These are phyloP conservation scores for Brassica carinata DNA, from an alignment of 345 rosid genomes.

Conservation along the genomic window DNA sequence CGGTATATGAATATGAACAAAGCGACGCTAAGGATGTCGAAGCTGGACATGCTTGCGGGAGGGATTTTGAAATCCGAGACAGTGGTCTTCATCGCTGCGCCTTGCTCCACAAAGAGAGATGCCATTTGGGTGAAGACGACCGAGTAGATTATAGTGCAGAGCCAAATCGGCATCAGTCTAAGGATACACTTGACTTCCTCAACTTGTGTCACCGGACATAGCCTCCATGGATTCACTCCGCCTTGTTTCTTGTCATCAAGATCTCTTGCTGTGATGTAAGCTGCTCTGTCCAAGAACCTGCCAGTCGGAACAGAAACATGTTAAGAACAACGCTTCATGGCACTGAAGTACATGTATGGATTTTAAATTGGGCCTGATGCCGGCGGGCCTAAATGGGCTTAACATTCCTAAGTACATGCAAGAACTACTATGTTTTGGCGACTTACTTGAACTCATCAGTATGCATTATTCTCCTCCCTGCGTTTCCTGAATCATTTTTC, in stretches of 20 bases:
- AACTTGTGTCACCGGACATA: slow-evolving; percentile 90
- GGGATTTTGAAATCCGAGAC: slow-evolving; percentile 77
- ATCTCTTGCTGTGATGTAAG: slow-evolving; percentile 65
- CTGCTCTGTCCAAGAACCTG: slow-evolving; percentile 96
- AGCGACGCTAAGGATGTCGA: slow-evolving; percentile 94
- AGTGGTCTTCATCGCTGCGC: slow-evolving; percentile 92
- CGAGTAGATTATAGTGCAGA: slow-evolving; percentile 93
- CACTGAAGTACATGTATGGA: neutral
- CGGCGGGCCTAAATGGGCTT: too few relatives aligned
- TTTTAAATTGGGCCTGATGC: too few relatives aligned
- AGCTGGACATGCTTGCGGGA: slow-evolving; percentile 97
- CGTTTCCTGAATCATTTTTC: slow-evolving; percentile 25
- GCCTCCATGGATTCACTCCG: slow-evolving; percentile 59
- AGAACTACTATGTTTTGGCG: neutral
- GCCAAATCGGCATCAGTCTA: slow-evolving; percentile 92
- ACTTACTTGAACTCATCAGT: slow-evolving; percentile 88
- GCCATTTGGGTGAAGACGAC: slow-evolving; percentile 99
- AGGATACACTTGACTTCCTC: slow-evolving; percentile 98
- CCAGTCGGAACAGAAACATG: slow-evolving; percentile 8
- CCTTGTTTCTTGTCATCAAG: slow-evolving; percentile 65
- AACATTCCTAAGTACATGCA: neutral
- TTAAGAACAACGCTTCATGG: slow-evolving; percentile 1
- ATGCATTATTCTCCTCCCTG: slow-evolving; percentile 72
- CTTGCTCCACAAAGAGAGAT: slow-evolving; percentile 98
- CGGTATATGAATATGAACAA: slow-evolving; percentile 84